Conservation (phyloP, 345 rosid genomes). For the Populus simonii region DNA sequence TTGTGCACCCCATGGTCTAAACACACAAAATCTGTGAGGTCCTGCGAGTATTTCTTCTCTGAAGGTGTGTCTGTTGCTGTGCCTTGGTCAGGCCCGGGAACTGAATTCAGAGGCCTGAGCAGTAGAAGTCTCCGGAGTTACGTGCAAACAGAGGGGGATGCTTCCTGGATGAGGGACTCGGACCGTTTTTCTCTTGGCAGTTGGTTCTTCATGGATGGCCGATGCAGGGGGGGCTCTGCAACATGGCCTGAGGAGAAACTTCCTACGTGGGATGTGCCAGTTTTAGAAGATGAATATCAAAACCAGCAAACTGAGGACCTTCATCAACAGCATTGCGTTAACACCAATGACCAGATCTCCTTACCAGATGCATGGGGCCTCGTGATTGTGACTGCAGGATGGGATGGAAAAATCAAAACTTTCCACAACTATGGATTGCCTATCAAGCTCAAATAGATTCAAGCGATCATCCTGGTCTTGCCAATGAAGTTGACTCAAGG, state of each 20-base stretch:
- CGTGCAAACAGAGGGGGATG: constrained; percentile 15
- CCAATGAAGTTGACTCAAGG: background rate
- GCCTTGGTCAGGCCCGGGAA: constrained; percentile 54
- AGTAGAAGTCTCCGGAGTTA: constrained; percentile 7
- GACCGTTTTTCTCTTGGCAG: constrained; percentile 47
- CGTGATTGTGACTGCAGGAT: constrained; percentile 73
- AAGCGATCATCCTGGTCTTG: background rate
- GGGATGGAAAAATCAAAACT: constrained; percentile 65
- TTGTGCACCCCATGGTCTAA: constrained; percentile 33
- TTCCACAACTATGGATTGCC: constrained; percentile 81
- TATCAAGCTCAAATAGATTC: constrained; percentile 19
- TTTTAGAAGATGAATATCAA: constrained; percentile 6
- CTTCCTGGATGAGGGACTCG: constrained; percentile 27
- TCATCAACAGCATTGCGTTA: background rate
- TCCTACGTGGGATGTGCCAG: constrained; percentile 34
- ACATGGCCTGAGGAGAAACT: constrained; percentile 98
- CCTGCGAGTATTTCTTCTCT: constrained; percentile 69
- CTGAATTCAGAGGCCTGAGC: constrained; percentile 7
- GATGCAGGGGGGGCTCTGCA: constrained; percentile 47
- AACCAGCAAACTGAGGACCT: background rate
- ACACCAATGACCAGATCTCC: background rate
- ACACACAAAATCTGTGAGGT: constrained; percentile 39
- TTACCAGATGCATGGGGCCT: constrained; percentile 64
- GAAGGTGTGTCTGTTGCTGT: constrained; percentile 59
- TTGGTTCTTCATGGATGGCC: constrained; percentile 54